Base-by-base conservation (phyloP, 2,329 filamentous ascomycete species). In the Dactylella cylindrospora region DNA sequence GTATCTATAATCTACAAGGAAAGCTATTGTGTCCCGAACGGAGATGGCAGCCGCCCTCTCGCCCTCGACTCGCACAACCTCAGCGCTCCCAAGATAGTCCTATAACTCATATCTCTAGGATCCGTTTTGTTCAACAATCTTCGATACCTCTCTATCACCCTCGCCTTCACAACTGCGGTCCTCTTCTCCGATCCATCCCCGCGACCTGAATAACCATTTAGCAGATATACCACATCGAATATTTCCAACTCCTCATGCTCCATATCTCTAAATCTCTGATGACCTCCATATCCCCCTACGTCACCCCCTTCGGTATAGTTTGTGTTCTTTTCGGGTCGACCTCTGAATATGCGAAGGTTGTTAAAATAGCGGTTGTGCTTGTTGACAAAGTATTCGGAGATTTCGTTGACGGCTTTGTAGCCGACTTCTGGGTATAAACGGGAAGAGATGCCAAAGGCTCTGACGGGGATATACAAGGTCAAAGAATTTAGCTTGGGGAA, bases 11-110 rank as follows among this genome's bases (percentile, higher is more conserved):
- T n/a, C n/a, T n/a, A n/a, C n/a, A n/a, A n/a, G n/a, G n/a, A n/a
- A n/a, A n/a, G n/a, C n/a, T n/a, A n/a, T n/a, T n/a, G n/a, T n/a
- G n/a, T n/a, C n/a, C n/a, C n/a, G n/a, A n/a, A n/a, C n/a, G n/a
- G n/a, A n/a, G n/a, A 10, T n/a, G 38, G 38, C 19, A 43, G n/a
- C 7, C 39, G 13, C 7, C 39, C 39, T 22, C 39, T 43, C 15
- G 39, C 39, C 31, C 13, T 9, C n/a, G 23, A 12, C 39, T 43
- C 39, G 15, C 23, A 43, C 23, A 43, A 7, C 23, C 39, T 6
- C 17, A 43, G 23, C 3, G n/a, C n/a, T 15, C 31, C 39, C 23
- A 43, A 29, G 9, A 25, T 15, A 7, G 23, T 17, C 3, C 12
- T 22, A 20, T 43, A 43, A 19, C 39, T 29, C 26, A 29, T 2